These are phyloP conservation scores for Solanum clarkiae DNA, from an alignment of 257 asterid genomes.

Conservation along the genomic window DNA sequence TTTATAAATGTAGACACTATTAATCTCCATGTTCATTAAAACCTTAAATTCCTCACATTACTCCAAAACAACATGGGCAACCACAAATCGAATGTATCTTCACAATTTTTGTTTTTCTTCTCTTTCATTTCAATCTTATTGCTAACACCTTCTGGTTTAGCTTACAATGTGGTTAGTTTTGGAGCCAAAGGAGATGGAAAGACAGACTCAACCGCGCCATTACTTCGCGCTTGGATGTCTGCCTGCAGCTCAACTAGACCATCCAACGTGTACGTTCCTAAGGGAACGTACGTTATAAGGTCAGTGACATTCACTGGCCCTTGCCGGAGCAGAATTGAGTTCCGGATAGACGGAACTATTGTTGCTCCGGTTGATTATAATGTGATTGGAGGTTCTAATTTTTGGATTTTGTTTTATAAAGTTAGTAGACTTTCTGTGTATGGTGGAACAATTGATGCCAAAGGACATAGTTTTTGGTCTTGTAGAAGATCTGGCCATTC, in stretches of 20 bases:
- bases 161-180: slow-evolving; percentile 41
- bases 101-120: background rate
- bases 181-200: slow-evolving; percentile 71
- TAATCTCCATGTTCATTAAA: background rate
- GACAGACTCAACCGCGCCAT: slow-evolving; percentile 52
- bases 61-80: background rate
- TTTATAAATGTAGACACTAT: background rate
- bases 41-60: background rate
- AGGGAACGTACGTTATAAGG: slow-evolving; percentile 36
- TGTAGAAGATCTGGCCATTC: slow-evolving; percentile 22
- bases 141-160: slow-evolving; percentile 4
- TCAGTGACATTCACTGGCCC: slow-evolving; percentile 46
- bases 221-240: slow-evolving; percentile 53
- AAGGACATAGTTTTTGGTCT: slow-evolving; percentile 44
- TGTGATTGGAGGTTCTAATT: slow-evolving; percentile 31
- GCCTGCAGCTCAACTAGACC: slow-evolving; percentile 52
- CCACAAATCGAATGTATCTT: background rate
- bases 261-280: slow-evolving; percentile 43
- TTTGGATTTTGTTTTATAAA: slow-evolving; percentile 52
- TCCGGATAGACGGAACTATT: slow-evolving; percentile 40
- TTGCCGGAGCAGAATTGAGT: slow-evolving; percentile 35
- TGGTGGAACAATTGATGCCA: slow-evolving; percentile 69
- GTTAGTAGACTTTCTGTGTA: slow-evolving; percentile 38
- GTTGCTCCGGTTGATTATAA: slow-evolving; percentile 46
- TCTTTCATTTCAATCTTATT: background rate